Base-by-base conservation (phyloP, 371 early-diverging fungal species). In the Funneliformis caledonium region DNA sequence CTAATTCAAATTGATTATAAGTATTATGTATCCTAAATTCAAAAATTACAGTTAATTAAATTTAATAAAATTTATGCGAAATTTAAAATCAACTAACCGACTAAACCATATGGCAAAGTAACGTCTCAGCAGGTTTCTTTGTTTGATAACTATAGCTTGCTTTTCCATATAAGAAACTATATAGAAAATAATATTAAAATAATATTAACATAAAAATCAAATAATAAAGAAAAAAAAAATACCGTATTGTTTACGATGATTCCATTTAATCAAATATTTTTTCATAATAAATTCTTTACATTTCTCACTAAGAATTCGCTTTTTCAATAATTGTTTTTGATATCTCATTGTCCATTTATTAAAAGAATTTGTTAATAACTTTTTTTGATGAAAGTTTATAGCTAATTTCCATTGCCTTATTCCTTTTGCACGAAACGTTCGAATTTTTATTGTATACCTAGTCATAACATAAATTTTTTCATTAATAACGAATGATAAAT, bases 401-500 rank as follows among this genome's bases (percentile, higher is more conserved):
- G 73, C 47, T 50, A 52, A 31, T 72, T 50, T 47, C 50, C 47
- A 72, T 12, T 50, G 73, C 52, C 47, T n/a, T 11, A 72, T 50
- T 72, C 43, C 56, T 47, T 50, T 47, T 47, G 73, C 42, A 3
- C 73, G 73, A 50, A 22, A 33, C 26, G 19, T 12, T 33, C 73
- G 47, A 50, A 72, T 26, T 33, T 50, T n/a, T 22, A 31, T 14
- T 22, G 73, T 72, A 72, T 22, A 72, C 8, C 73, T 72, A 72
- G 14, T 16, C 7, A 45, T 14, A 68, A 48, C 4, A 50, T 16
- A 52, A 56, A 19, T 19, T 16, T 19, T 56, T 56, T 56, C 19
- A 19, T 56, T 56, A 9, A 9, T 47, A 9, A 9, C 47, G 11
- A 9, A 9, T 47, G 2, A 14, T 6, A 52, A 52, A 14, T 14